phyloP scores from a whole-genome alignment of 306 rosid genomes.

The Prunus davidiana region DNA sequence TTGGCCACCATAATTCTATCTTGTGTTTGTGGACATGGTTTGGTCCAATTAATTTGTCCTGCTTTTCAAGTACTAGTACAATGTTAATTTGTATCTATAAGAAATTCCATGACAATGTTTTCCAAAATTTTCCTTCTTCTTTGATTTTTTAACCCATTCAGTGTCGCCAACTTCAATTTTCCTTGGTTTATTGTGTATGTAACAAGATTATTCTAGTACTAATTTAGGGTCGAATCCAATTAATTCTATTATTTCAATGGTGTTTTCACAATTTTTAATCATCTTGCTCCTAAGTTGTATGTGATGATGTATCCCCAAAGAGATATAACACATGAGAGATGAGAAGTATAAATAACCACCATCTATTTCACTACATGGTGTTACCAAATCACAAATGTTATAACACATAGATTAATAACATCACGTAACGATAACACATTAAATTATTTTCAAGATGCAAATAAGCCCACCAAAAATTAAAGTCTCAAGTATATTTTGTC shows the following conservation, averaged over 20 bases:
- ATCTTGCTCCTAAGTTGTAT: background rate
- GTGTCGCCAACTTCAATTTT: background rate
- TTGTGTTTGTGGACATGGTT: conserved; percentile 40
- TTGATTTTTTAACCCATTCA: background rate
- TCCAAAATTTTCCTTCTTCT: background rate
- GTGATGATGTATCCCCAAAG: background rate
- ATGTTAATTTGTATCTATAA: background rate
- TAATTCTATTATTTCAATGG: no score
- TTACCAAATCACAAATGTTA: no score
- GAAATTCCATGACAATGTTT: background rate
- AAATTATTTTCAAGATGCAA: no score
- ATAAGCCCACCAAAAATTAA: no score
- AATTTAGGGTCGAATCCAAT: no score
- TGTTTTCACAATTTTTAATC: background rate
- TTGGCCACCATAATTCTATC: conserved; percentile 33
- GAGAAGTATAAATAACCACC: no score
- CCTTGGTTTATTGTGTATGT: background rate
- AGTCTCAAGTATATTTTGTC: no score
- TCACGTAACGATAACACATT: no score
- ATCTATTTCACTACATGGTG: no score
- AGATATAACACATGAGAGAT: background rate
- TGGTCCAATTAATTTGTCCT: background rate
- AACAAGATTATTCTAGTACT: no score
- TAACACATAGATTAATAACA: no score
- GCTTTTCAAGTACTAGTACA: background rate